Evolutionary conservation across 2,329 filamentous ascomycete species (phyloP), one percentile per base, ranked within the genome.

Genomic region (Pestalotiopsis sp.): DNA sequence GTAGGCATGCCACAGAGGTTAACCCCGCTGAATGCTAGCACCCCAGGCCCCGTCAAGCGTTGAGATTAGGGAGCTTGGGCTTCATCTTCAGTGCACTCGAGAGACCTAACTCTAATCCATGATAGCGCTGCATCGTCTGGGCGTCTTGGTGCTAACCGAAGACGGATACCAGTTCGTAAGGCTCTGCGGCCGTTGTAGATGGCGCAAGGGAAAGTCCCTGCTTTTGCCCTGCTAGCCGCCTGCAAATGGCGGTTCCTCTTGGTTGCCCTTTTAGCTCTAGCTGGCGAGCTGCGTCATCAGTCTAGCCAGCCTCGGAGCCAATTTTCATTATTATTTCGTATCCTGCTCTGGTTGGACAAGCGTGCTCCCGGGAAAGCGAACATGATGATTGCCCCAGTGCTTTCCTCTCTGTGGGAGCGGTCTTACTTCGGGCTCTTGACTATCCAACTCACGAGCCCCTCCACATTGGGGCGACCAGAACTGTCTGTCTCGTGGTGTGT

Each of bases 251-350:
- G 14, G 61, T 64, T 38, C 12, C 11, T 23, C 31, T 66, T 25
- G 52, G 14, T 40, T 56, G 27, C 64, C 23, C 23, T n/a, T 56
- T 23, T 38, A 14, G 31, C 25, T 38, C 40, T 66, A 57, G 64
- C 49, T 25, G 25, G 20, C 13, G 25, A 7, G 64, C 64, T 66
- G 64, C 64, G 64, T 66, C 64, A 66, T 66, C 64, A 58, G 64
- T 36, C 40, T 65, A 56, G 59, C 59, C 61, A 45, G 41, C 61
- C 40, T 64, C 40, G 61, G 36, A 36, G 40, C 20, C 12, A 62
- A 62, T 62, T 40, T 62, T 52, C 45, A 52, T 52, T 52, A 52
- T 36, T 38, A 20, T 20, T 62, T 62, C 59, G 59, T 62, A 40
- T 41, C 31, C 14, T 14, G 17, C 17, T 52, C 45, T 52, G 45